Conservation (phyloP, 495 filamentous ascomycete genomes). For the Hypomontagnella submonticulosa region DNA sequence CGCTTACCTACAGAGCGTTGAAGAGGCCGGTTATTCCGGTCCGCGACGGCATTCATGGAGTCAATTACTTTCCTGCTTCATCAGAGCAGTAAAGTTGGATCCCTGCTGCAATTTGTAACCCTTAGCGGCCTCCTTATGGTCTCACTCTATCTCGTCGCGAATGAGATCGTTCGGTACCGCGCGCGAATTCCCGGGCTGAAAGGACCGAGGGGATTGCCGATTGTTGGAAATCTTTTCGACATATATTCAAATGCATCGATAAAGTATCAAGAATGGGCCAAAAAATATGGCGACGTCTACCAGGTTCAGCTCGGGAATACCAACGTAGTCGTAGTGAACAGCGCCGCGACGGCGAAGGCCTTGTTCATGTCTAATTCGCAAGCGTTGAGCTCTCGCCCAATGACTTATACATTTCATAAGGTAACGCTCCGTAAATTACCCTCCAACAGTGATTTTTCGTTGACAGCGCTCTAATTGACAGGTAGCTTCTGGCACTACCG, state of each 20-base stretch:
- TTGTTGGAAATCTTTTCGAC: constrained; percentile 72
- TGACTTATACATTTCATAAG: constrained; percentile 74
- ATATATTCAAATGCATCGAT: constrained; percentile 69
- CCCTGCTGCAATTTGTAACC: constrained; percentile 9
- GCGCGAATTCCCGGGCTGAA: constrained; percentile 63
- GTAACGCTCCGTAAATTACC: constrained; percentile 38
- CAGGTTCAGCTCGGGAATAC: constrained; percentile 74
- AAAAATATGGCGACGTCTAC: constrained; percentile 68
- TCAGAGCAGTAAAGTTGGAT: constrained; percentile 6
- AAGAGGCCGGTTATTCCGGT: too few species aligned
- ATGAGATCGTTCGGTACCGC: constrained; percentile 63
- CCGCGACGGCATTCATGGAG: constrained; percentile 23
- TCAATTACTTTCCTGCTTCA: constrained; percentile 15
- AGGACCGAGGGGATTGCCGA: constrained; percentile 66
- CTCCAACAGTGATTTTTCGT: not conserved
- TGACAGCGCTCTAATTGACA: constrained; percentile 38
- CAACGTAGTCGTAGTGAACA: constrained; percentile 70
- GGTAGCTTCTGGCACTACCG: constrained; percentile 70
- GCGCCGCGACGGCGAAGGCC: constrained; percentile 64
- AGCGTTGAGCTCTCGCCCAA: constrained; percentile 68
- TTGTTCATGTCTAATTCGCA: constrained; percentile 67
- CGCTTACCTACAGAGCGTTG: not conserved
- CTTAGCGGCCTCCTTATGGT: constrained; percentile 24
- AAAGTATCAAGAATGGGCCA: constrained; percentile 68
- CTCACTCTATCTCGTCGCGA: constrained; percentile 59